Evolutionary conservation across 108 stramenopile genomes (phyloP).

Genomic region (Phaeodactylum tricornutum): DNA sequence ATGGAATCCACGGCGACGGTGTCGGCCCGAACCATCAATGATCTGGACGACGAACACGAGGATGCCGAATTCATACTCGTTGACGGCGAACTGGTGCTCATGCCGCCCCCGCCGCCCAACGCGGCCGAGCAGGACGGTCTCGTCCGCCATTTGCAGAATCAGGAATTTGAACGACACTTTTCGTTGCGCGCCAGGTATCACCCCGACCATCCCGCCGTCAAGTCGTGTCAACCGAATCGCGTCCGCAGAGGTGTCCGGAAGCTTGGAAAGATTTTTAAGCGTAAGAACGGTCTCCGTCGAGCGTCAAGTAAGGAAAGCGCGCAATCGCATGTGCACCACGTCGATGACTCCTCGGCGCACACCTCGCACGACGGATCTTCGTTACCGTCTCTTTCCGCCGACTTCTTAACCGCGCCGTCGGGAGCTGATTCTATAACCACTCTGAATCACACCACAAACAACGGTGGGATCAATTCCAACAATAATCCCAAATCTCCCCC

Average conservation of each 20-base stretch:
- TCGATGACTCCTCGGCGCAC: too few species aligned
- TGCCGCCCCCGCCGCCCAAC: constrained; percentile 14
- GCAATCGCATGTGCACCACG: neutral
- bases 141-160: neutral
- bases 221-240: neutral
- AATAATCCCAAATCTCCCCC: too few species aligned
- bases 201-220: neutral
- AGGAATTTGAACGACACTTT: neutral
- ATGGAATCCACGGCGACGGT: neutral
- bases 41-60: constrained; percentile 5
- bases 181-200: too few species aligned
- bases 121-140: constrained; percentile 4
- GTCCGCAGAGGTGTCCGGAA: constrained; percentile 2
- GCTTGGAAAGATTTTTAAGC: constrained; percentile 1
- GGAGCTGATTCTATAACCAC: too few species aligned
- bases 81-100: constrained; percentile 34
- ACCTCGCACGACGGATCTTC: too few species aligned
- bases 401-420: too few species aligned
- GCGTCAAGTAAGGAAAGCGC: neutral
- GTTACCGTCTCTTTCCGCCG: too few species aligned
- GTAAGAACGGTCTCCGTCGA: neutral
- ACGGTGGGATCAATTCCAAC: too few species aligned
- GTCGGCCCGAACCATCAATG: neutral
- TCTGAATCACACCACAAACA: too few species aligned
- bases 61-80: constrained; percentile 25